phyloP scores from a whole-genome alignment of 2,329 filamentous ascomycete genomes.

The Hypoxylon sp. region DNA sequence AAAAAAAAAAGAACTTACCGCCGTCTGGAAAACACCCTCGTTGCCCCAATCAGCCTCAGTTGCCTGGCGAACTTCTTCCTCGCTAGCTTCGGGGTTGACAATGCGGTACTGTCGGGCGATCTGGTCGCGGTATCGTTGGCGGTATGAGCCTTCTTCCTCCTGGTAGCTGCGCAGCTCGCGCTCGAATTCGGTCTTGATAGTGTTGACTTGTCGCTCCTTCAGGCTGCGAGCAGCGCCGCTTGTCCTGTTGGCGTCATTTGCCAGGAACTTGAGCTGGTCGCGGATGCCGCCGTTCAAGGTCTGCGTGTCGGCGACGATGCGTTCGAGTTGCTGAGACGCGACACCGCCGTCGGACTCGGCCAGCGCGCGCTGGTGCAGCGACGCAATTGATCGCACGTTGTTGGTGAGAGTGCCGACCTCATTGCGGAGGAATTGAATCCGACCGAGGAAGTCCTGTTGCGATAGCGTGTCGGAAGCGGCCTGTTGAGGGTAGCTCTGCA shows the following conservation, averaged over 20 bases:
- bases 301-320: slow-evolving; percentile 73
- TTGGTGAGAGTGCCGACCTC: slow-evolving; percentile 72
- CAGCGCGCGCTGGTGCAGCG: slow-evolving; percentile 75
- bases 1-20: slow-evolving; percentile 65
- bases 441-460: slow-evolving; percentile 72
- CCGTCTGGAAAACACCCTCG: slow-evolving; percentile 83
- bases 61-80: slow-evolving; percentile 74
- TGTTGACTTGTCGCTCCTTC: slow-evolving; percentile 74
- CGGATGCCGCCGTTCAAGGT: slow-evolving; percentile 78
- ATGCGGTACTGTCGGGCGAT: slow-evolving; percentile 83
- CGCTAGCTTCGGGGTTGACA: slow-evolving; percentile 81
- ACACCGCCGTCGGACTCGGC: slow-evolving; percentile 66
- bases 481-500: slow-evolving; percentile 58
- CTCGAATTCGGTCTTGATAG: slow-evolving; percentile 76
- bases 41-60: slow-evolving; percentile 76
- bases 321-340: slow-evolving; percentile 67
- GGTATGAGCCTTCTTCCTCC: slow-evolving; percentile 74
- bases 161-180: slow-evolving; percentile 75
- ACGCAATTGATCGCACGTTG: slow-evolving; percentile 72
- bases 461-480: slow-evolving; percentile 55
- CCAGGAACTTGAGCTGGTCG: slow-evolving; percentile 79
- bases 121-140: slow-evolving; percentile 76
- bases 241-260: slow-evolving; percentile 73
- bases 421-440: slow-evolving; percentile 71
- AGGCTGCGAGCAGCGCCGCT: slow-evolving; percentile 65